Evolutionary conservation across 176 grass and related monocot species (phyloP), one percentile per base, ranked within the genome.

Genomic region (Puccinellia tenuiflora): DNA sequence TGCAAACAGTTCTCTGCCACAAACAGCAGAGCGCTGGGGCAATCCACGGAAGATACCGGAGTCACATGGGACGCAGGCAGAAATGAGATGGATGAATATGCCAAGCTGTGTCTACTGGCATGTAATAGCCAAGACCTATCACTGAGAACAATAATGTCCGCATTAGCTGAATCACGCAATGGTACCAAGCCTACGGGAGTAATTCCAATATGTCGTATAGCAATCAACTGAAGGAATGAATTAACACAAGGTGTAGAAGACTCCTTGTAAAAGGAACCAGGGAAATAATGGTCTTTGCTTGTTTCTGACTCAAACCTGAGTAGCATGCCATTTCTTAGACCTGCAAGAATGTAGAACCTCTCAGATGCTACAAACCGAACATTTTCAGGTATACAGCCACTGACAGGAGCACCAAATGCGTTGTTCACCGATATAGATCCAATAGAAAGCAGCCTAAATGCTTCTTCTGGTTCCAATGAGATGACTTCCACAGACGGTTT

Each of bases 301-400:
- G 83, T 26, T 79, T 92, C 82, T 76, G 85, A 86, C 82, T 98
- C 93, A 87, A 98, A 93, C 31, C 96, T 88, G 54, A 98, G 87
- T 57, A 98, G 85, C 92, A 98, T 95, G 72, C 96, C 96, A 91
- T 98, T 98, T 88, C 96, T 93, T 81, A 98, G 88, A 4, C 96
- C 96, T 73, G 91, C 83, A 73, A 98, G 91, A 77, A 98, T 79
- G 83, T 98, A 98, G 63, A 90, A 82, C 53, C 85, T 88, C 82
- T 83, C 96, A 86, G 92, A 84, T 47, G 80, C 92, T 75, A 95
- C 91, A 85, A 98, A 72, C 75, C 87, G 91, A 69, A 98, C 93
- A 88, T 90, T 88, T 93, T 98, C 96, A 62, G 96, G 93, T 77
- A 98, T 90, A 78, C 96, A 98, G 55, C 96, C 96, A 83, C 91